Percentiles rank a stretch among this genome's conserved stretches.
Evolutionary conservation across 2,329 filamentous ascomycete genomes (phyloP).

Genomic region (Fusarium setosum): DNA sequence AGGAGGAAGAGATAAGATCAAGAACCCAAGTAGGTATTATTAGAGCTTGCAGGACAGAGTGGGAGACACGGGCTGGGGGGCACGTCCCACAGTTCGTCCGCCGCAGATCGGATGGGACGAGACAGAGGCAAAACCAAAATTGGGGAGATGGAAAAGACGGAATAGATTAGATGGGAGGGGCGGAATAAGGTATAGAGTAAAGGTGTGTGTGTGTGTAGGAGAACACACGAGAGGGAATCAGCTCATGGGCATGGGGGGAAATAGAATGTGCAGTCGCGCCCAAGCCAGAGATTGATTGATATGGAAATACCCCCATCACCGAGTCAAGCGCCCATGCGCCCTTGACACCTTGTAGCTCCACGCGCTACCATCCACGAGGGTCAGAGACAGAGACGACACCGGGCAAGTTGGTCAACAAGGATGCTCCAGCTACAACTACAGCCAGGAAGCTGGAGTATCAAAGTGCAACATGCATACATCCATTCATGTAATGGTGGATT

Average conservation of each 20-base stretch:
- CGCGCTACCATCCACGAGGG: no score
- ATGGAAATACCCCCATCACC: constrained; percentile 18
- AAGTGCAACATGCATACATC: no score
- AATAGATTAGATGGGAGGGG: constrained; percentile 11
- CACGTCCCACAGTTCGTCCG: constrained; percentile 4
- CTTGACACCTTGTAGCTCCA: not conserved
- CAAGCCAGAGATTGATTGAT: constrained; percentile 2
- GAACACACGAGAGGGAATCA: no score
- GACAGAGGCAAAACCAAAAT: not conserved
- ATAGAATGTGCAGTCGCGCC: constrained; percentile 3
- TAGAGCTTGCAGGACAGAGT: constrained; percentile 6
- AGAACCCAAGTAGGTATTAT: not conserved
- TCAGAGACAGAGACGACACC: no score
- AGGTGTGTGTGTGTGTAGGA: no score
- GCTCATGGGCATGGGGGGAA: not conserved
- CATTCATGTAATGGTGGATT: no score
- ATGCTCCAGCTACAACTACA: not conserved
- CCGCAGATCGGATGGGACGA: constrained; percentile 5
- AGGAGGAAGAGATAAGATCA: constrained; percentile 1
- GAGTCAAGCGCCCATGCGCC: constrained; percentile 10
- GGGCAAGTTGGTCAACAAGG: no score
- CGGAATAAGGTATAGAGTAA: constrained; percentile 26
- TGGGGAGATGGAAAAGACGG: no score
- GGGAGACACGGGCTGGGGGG: not conserved
- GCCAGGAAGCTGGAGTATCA: constrained; percentile 5